These are phyloP conservation scores for Fusarium sarcochroum DNA, from an alignment of 2,329 filamentous ascomycete species.

Conservation along the genomic window DNA sequence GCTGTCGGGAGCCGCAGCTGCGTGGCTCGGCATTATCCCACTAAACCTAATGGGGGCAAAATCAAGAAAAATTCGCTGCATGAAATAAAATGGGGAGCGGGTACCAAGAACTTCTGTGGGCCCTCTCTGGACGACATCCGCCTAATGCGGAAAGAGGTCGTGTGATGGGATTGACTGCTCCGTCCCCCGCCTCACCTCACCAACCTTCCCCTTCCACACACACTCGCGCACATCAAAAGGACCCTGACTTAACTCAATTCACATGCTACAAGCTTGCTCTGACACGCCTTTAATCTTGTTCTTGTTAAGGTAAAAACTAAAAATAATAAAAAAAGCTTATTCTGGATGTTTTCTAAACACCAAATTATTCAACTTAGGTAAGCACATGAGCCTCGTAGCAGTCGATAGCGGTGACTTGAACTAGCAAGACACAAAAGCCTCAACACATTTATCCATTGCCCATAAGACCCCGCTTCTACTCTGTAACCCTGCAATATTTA, in stretches of 20 bases:
- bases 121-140: slow-evolving; percentile 25
- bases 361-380: not conserved
- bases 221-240: not conserved
- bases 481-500: slow-evolving; percentile 16
- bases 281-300: not conserved
- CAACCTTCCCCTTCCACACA: slow-evolving; percentile 1
- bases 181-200: not conserved
- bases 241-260: slow-evolving; percentile 20
- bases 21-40: slow-evolving; percentile 19
- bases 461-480: slow-evolving; percentile 18
- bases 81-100: slow-evolving; percentile 9
- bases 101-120: slow-evolving; percentile 12
- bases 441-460: not conserved
- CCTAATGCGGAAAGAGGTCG: slow-evolving; percentile 43
- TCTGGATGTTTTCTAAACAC: not conserved
- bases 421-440: slow-evolving; percentile 11
- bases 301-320: slow-evolving; percentile 8
- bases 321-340: slow-evolving; percentile 29
- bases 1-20: slow-evolving; percentile 34
- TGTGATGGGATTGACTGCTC: slow-evolving; percentile 27
- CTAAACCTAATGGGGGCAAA: slow-evolving; percentile 25
- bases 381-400: not conserved
- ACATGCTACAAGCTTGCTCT: slow-evolving; percentile 12
- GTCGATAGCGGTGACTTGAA: not conserved
- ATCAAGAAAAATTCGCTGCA: slow-evolving; percentile 32